phyloP scores from a whole-genome alignment of 2,329 filamentous ascomycete genomes.

The Thielaviopsis cerberus region DNA sequence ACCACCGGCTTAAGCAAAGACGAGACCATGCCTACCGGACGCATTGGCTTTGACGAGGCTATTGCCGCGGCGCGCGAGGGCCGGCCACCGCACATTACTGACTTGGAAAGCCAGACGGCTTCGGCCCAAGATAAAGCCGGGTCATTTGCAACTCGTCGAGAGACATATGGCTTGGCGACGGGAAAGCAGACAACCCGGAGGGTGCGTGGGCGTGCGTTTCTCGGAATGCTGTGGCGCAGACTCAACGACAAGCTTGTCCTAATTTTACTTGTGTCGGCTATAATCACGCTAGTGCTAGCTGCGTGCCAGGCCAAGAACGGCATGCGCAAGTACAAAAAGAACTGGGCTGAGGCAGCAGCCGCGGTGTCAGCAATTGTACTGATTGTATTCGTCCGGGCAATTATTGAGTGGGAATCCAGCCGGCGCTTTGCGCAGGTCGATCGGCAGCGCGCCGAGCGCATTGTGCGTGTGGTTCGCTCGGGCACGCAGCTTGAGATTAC shows the following conservation, averaged over 20 bases:
- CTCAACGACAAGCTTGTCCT: conserved; percentile 70
- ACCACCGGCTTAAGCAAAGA: conserved; percentile 30
- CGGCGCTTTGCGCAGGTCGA: conserved; percentile 65
- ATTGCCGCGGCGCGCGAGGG: conserved; percentile 20
- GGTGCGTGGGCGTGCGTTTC: conserved; percentile 1
- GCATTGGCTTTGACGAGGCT: conserved; percentile 32
- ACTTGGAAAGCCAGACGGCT: not conserved
- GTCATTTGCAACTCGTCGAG: not conserved
- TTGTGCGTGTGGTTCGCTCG: conserved; percentile 59
- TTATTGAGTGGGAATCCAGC: conserved; percentile 70
- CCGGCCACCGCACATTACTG: conserved; percentile 16
- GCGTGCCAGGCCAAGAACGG: conserved; percentile 51
- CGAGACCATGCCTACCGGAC: conserved; percentile 27
- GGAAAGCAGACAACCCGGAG: not conserved
- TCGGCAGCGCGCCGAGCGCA: conserved; percentile 58
- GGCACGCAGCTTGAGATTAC: conserved; percentile 51
- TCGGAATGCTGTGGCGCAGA: conserved; percentile 41
- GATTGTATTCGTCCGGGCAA: conserved; percentile 57
- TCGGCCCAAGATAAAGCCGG: not conserved
- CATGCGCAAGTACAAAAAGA: conserved; percentile 35
- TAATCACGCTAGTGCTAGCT: conserved; percentile 56
- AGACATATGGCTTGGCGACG: not conserved
- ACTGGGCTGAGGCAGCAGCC: conserved; percentile 70
- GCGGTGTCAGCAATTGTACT: conserved; percentile 61
- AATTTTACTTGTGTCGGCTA: conserved; percentile 49